Evolutionary conservation across 2,329 filamentous ascomycete species (phyloP).

Genomic region (Lecanicillium sp.): DNA sequence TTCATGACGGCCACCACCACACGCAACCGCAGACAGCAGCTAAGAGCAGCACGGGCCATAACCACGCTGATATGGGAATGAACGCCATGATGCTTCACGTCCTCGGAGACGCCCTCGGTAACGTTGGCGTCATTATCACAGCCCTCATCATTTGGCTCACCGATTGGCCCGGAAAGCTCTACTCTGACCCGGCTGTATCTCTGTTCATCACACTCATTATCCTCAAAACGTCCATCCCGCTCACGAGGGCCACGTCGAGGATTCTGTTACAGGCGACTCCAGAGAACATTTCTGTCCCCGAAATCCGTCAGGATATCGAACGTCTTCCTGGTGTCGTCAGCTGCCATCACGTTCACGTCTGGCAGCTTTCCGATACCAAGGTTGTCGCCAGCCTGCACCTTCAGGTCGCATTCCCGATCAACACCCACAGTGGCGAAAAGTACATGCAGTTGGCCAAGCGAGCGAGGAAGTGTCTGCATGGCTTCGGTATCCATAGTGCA

Average conservation of each 20-base stretch:
- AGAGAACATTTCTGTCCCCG: constrained; percentile 75
- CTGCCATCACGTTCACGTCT: constrained; percentile 94
- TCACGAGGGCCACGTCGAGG: constrained; percentile 71
- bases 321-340: constrained; percentile 75
- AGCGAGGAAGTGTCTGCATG: constrained; percentile 82
- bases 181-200: constrained; percentile 86
- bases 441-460: constrained; percentile 88
- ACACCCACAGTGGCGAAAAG: constrained; percentile 64
- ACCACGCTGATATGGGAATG: constrained; percentile 91
- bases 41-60: constrained; percentile 59
- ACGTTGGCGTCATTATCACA: constrained; percentile 75
- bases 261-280: constrained; percentile 93
- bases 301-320: constrained; percentile 89
- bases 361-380: constrained; percentile 94
- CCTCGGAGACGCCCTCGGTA: constrained; percentile 76
- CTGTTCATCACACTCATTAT: constrained; percentile 84
- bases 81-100: constrained; percentile 71
- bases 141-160: constrained; percentile 90
- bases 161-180: constrained; percentile 70
- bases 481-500: constrained; percentile 90
- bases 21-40: constrained; percentile 56
- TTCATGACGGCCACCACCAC: constrained; percentile 73
- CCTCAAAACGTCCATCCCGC: constrained; percentile 64
- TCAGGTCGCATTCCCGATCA: constrained; percentile 83
- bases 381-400: constrained; percentile 89